Conservation (phyloP, 2,329 filamentous ascomycete genomes). For the Penicillium paneum region DNA sequence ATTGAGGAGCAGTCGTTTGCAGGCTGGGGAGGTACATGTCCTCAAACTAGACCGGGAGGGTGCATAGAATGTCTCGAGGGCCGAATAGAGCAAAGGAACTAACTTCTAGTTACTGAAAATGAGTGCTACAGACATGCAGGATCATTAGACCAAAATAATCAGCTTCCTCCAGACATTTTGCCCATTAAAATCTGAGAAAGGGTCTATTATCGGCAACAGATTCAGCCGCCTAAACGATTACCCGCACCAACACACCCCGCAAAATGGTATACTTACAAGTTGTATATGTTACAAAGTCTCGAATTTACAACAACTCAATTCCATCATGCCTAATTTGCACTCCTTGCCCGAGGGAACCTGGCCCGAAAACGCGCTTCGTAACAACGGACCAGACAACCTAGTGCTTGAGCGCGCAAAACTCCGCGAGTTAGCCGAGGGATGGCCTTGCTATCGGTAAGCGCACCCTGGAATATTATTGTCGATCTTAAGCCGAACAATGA, state of each 20-base stretch:
- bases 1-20: conserved; percentile 19
- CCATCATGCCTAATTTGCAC: conserved; percentile 36
- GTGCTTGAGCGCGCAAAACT: conserved; percentile 48
- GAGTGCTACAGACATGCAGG: background rate
- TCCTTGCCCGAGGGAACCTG: conserved; percentile 36
- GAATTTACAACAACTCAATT: background rate
- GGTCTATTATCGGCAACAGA: background rate
- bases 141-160: background rate
- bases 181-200: background rate
- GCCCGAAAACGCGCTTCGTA: conserved; percentile 43
- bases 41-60: conserved; percentile 11
- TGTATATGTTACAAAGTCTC: no score
- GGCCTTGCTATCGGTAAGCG: conserved; percentile 47
- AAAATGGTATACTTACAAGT: background rate
- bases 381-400: conserved; percentile 48
- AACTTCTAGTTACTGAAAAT: conserved; percentile 11
- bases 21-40: conserved; percentile 15
- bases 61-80: conserved; percentile 16
- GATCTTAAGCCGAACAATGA: background rate
- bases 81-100: conserved; percentile 16
- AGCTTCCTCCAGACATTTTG: background rate
- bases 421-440: conserved; percentile 50
- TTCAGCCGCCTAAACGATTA: background rate
- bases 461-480: background rate
- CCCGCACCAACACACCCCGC: background rate